A percentile compares a stretch with the other conserved stretches of the same genome.
Conservation (phyloP, 2,329 filamentous ascomycete species). For the Herpotrichia juniperi region DNA sequence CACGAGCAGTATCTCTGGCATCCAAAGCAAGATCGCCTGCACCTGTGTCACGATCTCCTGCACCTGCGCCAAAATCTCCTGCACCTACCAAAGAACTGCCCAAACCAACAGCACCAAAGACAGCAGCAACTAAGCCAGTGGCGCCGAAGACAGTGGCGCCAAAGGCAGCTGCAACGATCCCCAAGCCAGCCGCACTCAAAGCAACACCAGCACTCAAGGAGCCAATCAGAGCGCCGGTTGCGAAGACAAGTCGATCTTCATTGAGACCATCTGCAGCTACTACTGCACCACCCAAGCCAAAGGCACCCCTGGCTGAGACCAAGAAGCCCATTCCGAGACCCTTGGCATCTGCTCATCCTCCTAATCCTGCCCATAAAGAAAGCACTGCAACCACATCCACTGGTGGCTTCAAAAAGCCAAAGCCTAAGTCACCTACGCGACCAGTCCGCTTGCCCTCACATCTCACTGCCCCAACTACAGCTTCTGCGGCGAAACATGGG, state of each 20-base stretch:
- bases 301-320: conserved; percentile 23
- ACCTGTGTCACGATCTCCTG: conserved; percentile 6
- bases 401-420: conserved; percentile 45
- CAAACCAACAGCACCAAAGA: not conserved
- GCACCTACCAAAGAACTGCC: not conserved
- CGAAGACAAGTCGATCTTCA: conserved; percentile 37
- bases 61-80: not conserved
- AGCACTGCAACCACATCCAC: conserved; percentile 25
- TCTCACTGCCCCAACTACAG: conserved; percentile 71
- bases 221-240: conserved; percentile 22
- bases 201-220: conserved; percentile 19
- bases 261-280: conserved; percentile 27
- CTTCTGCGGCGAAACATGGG: conserved; percentile 70
- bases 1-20: conserved; percentile 26
- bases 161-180: not conserved
- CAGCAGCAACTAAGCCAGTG: not conserved
- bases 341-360: conserved; percentile 16
- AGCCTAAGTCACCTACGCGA: conserved; percentile 68
- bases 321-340: conserved; percentile 32
- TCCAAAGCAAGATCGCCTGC: conserved; percentile 23
- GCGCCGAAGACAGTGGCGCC: not conserved
- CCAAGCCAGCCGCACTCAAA: not conserved
- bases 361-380: conserved; percentile 27
- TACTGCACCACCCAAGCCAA: conserved; percentile 30
- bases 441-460: conserved; percentile 71